Percentiles rank a stretch among this genome's conserved stretches.
phyloP scores from a whole-genome alignment of 2,329 filamentous ascomycete species.

The Pseudocercospora macadamiae region DNA sequence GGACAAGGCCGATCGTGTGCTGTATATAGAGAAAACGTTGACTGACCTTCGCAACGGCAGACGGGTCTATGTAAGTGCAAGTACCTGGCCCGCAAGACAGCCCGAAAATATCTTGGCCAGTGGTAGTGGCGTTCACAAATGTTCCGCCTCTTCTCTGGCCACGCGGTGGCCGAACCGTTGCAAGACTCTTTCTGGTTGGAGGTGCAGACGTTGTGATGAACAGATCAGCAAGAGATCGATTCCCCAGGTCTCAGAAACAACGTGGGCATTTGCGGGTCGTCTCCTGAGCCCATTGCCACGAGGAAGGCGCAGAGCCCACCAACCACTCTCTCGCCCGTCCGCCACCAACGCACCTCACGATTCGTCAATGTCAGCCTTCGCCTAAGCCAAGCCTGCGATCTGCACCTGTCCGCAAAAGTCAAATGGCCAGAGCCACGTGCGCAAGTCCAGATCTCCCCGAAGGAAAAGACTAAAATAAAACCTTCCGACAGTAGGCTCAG shows the following conservation, averaged over 20 bases:
- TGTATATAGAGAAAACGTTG: not conserved
- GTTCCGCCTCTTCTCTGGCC: not conserved
- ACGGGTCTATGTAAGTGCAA: not conserved
- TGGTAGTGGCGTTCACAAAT: not conserved
- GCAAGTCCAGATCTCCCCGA: not conserved
- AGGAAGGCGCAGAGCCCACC: not conserved
- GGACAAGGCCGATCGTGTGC: no score
- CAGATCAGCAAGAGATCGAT: not conserved
- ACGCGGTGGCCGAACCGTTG: constrained; percentile 1
- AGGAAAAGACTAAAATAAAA: not conserved
- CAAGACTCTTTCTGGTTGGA: not conserved
- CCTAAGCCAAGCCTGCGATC: not conserved
- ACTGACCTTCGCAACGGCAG: not conserved
- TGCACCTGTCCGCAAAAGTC: constrained; percentile 5
- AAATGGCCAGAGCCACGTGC: constrained; percentile 1
- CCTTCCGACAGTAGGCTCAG: not conserved
- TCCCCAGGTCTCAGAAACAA: not conserved
- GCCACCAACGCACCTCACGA: constrained; percentile 1
- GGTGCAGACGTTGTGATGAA: not conserved
- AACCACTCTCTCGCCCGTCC: not conserved
- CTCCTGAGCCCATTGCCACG: not conserved
- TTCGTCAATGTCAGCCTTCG: not conserved
- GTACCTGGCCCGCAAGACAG: not conserved
- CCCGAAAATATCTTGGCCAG: not conserved
- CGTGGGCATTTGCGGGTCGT: not conserved